Evolutionary conservation across 2,329 filamentous ascomycete species (phyloP).

Genomic region (Monilinia aucupariae): DNA sequence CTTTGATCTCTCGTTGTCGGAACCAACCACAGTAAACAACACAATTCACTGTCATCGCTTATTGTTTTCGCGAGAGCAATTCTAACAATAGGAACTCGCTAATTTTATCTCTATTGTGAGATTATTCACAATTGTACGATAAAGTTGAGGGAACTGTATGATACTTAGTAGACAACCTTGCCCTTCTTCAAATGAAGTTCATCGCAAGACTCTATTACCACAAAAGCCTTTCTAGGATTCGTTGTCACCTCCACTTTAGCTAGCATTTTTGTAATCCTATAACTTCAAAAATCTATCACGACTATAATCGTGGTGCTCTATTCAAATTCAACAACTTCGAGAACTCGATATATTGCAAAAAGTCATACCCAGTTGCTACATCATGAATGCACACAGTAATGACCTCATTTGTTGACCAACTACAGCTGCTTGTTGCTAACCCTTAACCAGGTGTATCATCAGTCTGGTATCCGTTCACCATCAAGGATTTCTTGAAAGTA

Average conservation of each 20-base stretch:
- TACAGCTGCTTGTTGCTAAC: neutral
- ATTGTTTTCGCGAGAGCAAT: neutral
- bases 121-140: neutral
- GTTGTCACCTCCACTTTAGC: neutral
- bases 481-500: neutral
- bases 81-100: neutral
- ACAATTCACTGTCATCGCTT: neutral
- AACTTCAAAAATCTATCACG: neutral
- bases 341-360: neutral
- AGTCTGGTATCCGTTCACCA: neutral
- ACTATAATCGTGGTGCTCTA: neutral
- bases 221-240: neutral
- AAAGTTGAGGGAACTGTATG: neutral
- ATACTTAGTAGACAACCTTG: neutral
- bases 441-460: neutral
- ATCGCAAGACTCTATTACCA: neutral
- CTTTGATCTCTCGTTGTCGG: neutral
- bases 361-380: neutral
- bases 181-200: neutral
- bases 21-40: too few species aligned
- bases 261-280: too few species aligned
- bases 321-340: too few species aligned
- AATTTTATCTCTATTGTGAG: neutral
- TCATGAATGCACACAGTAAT: neutral
- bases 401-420: neutral